These are phyloP conservation scores for Suhomyces prunicola DNA, from an alignment of 805 yeast species.

Conservation along the genomic window DNA sequence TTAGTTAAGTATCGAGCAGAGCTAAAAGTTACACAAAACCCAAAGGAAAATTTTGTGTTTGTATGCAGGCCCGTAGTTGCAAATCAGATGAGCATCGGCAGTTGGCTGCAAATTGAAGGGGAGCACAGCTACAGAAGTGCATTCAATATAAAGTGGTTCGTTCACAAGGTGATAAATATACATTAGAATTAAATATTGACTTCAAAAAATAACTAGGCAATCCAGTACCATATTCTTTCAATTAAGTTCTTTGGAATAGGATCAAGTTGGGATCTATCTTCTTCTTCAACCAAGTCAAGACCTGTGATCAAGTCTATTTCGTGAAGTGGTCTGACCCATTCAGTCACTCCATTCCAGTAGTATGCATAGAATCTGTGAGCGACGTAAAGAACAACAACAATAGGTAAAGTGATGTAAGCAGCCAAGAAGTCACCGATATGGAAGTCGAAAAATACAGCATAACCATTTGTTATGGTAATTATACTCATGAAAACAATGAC, in stretches of 20 bases:
- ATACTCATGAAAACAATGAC: conserved; percentile 48
- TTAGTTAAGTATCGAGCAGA: not conserved
- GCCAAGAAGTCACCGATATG: conserved; percentile 60
- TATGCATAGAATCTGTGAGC: conserved; percentile 54
- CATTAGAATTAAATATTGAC: not conserved
- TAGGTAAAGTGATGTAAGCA: conserved; percentile 66
- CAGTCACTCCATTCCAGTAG: conserved; percentile 20
- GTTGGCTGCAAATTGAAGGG: not conserved
- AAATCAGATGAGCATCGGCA: not conserved
- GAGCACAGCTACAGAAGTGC: not conserved
- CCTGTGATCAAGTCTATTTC: conserved; percentile 63
- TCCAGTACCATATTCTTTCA: conserved; percentile 50
- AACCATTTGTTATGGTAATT: conserved; percentile 70
- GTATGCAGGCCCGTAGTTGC: not conserved
- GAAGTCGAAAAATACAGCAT: conserved; percentile 62
- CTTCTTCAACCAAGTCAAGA: conserved; percentile 57
- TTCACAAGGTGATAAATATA: not conserved
- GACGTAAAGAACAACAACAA: conserved; percentile 49
- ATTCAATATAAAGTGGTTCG: not conserved
- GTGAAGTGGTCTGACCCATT: conserved; percentile 48
- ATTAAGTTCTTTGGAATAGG: conserved; percentile 38
- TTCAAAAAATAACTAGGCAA: conserved; percentile 31
- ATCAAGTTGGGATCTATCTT: conserved; percentile 37
- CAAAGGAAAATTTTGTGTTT: not conserved
- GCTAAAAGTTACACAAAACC: not conserved